phyloP scores from a whole-genome alignment of 106 monocot species.

The Dioscorea zingiberensis region DNA sequence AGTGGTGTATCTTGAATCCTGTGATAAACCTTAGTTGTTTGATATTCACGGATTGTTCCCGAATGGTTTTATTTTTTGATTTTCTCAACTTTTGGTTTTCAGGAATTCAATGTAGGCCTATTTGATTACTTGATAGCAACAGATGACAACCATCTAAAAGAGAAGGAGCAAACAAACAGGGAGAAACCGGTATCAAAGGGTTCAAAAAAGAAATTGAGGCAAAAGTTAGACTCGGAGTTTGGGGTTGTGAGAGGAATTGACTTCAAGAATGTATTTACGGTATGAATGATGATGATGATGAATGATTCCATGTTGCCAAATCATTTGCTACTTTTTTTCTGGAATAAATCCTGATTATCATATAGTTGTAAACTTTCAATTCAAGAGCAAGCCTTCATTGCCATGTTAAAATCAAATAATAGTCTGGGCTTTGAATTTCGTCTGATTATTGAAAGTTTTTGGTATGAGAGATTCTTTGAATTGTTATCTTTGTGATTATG shows the following conservation, averaged over 20 bases:
- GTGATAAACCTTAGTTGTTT: no score
- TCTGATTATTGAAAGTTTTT: no score
- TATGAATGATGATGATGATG: slow-evolving; percentile 23
- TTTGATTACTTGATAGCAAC: slow-evolving; percentile 94
- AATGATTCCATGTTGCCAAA: no score
- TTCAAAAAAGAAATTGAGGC: slow-evolving; percentile 45
- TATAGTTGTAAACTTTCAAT: background rate
- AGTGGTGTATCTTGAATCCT: no score
- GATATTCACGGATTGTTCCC: no score
- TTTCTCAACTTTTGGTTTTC: slow-evolving; percentile 8
- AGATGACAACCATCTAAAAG: slow-evolving; percentile 50
- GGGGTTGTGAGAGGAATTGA: slow-evolving; percentile 98
- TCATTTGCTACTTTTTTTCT: background rate
- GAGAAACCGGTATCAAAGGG: slow-evolving; percentile 27
- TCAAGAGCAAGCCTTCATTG: no score
- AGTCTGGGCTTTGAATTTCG: no score
- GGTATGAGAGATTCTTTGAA: no score
- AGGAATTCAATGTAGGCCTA: slow-evolving; percentile 88
- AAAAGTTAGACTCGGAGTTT: slow-evolving; percentile 72
- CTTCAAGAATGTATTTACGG: slow-evolving; percentile 97
- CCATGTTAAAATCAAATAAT: no score
- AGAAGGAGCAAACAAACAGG: slow-evolving; percentile 33
- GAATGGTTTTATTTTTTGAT: no score
- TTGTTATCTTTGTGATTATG: no score
- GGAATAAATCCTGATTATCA: background rate